Evolutionary conservation across 805 yeast species (phyloP), one percentile per base, ranked within the genome.

Genomic region (Spathaspora arborariae): DNA sequence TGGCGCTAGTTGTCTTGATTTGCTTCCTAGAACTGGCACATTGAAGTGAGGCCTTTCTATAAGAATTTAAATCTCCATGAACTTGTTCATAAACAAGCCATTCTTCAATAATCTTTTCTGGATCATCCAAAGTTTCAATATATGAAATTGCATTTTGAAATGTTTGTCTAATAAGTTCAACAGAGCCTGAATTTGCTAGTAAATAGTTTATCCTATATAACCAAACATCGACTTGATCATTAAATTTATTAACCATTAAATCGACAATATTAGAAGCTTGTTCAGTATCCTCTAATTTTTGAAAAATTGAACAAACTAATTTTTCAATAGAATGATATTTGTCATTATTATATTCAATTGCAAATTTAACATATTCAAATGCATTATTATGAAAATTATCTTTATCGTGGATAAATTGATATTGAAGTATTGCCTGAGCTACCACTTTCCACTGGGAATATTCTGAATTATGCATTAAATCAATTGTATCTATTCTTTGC

Each of bases 71-170:
- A 13, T 59, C 52, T 1, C 79, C 76, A 55, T 62, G 30, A 0
- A 71, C 48, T 22, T 64, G 62, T 41, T 67, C 72, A 51, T 57
- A 74, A 3, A 64, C 55, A 10, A 66, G 40, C 62, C 75, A 73
- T 48, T 74, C 82, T 41, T 75, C 76, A 10, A 70, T 51, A 4
- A 80, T 48, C 43, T 74, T 60, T 42, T 79, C 81, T 1, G 84
- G 82, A 73, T 74, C 65, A 51, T 80, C 85, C 34, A 80, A 45
- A 0, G 49, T 7, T 4, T 13, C 35, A 8, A 15, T 16, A 30
- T 13, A 30, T 15, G 18, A 30, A 30, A 30, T 13, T 7, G 35
- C 35, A 15, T 30, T 30, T 30, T 30, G 35, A 16, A 30, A 30
- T 5, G 35, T 30, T 15, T 30, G 15, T 7, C 35, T 13, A 10